Evolutionary conservation across 1,284 basidiomycete species (phyloP).

Genomic region (Fistulinella staudtii): DNA sequence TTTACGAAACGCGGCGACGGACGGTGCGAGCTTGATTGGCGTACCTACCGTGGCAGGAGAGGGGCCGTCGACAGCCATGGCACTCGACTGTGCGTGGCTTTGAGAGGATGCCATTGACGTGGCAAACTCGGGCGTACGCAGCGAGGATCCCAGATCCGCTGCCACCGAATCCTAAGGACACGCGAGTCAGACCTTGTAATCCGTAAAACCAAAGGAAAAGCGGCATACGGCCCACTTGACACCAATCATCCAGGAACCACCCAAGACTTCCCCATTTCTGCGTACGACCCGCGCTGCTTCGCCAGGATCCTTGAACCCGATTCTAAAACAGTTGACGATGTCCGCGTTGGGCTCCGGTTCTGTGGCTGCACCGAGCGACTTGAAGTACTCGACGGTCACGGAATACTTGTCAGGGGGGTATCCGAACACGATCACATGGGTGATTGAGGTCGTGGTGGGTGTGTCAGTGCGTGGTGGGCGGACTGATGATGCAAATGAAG

Average conservation of each 20-base stretch:
- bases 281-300: constrained; percentile 72
- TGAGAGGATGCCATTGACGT: constrained; percentile 25
- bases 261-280: constrained; percentile 73
- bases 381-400: constrained; percentile 66
- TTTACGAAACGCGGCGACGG: constrained; percentile 62
- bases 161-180: constrained; percentile 59
- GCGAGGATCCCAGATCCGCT: constrained; percentile 49
- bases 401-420: constrained; percentile 72
- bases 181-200: background rate
- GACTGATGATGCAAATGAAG: constrained; percentile 23
- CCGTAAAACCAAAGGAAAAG: constrained; percentile 3
- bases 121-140: constrained; percentile 26
- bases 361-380: constrained; percentile 60
- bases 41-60: constrained; percentile 46
- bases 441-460: constrained; percentile 32
- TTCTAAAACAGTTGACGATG: constrained; percentile 65
- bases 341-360: constrained; percentile 61
- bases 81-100: constrained; percentile 27
- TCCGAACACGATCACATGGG: constrained; percentile 68
- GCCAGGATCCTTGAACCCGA: constrained; percentile 63
- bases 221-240: constrained; percentile 71
- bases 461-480: constrained; percentile 32
- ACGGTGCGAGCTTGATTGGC: constrained; percentile 65
- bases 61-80: constrained; percentile 46
- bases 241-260: constrained; percentile 76